A percentile compares a stretch with the other conserved stretches of the same genome.
Conservation (phyloP, 2,329 filamentous ascomycete genomes). For the Aspergillus latus region DNA sequence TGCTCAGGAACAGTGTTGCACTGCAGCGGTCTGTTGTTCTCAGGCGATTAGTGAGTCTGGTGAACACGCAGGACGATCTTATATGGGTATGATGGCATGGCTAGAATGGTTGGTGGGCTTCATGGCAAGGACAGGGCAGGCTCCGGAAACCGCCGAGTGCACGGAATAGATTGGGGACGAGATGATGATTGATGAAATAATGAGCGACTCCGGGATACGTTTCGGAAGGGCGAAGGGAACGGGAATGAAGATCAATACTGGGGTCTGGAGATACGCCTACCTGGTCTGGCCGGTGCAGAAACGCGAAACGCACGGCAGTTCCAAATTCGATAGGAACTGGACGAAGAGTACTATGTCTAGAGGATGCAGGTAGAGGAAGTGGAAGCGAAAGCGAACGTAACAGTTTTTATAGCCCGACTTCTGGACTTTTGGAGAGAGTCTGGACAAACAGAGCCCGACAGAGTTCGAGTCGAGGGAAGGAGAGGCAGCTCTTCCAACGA, state of each 20-base stretch:
- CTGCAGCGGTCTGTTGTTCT: too few relatives aligned
- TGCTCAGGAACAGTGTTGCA: too few relatives aligned
- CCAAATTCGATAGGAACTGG: too few relatives aligned
- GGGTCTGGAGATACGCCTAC: not conserved
- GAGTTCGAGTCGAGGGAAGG: not conserved
- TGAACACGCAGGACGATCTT: too few relatives aligned
- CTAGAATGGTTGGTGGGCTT: too few relatives aligned
- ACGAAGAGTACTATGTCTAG: not conserved
- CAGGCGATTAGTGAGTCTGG: too few relatives aligned
- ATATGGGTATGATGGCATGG: too few relatives aligned
- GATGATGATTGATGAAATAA: not conserved
- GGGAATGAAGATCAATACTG: not conserved
- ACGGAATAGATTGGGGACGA: not conserved
- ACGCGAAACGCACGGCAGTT: too few relatives aligned
- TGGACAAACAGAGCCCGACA: too few relatives aligned
- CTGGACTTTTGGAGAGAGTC: too few relatives aligned
- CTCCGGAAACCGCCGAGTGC: slow-evolving; percentile 12
- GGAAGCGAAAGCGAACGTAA: not conserved
- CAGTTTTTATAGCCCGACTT: not conserved
- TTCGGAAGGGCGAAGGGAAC: not conserved
- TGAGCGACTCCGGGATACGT: not conserved
- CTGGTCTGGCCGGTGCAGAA: not conserved
- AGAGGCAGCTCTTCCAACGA: not conserved
- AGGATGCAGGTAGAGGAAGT: not conserved
- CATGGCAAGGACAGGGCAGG: not conserved